A percentile compares a stretch with the other conserved stretches of the same genome.
These are phyloP conservation scores for Dioscorea cayenensis DNA, from an alignment of 116 monocot genomes.

Conservation along the genomic window DNA sequence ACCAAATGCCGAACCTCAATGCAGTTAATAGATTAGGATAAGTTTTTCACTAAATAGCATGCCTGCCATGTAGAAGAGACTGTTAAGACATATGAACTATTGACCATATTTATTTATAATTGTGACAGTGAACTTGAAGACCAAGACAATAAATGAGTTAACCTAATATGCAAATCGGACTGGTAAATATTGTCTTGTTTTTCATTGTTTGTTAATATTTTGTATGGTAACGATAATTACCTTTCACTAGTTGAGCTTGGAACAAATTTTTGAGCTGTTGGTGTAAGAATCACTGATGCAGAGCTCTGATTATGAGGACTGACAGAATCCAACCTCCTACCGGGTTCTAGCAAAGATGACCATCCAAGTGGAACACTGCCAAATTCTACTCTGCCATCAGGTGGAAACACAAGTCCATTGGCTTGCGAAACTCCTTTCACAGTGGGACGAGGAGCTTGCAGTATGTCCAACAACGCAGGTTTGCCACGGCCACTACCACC, in stretches of 20 bases:
- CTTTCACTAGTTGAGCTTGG: slow-evolving; percentile 24
- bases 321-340: slow-evolving; percentile 17
- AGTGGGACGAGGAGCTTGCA: slow-evolving; percentile 8
- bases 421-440: slow-evolving; percentile 16
- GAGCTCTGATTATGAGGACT: slow-evolving; percentile 13
- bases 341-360: slow-evolving; percentile 12
- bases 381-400: slow-evolving; percentile 38
- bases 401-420: slow-evolving; percentile 12
- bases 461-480: slow-evolving; percentile 10
- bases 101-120: no score
- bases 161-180: no score
- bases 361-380: slow-evolving; percentile 29
- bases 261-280: slow-evolving; percentile 12
- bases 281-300: slow-evolving; percentile 7
- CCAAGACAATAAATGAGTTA: no score
- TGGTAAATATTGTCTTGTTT: no score
- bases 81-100: no score
- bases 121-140: no score
- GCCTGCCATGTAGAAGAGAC: neutral
- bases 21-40: neutral
- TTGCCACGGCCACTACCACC: slow-evolving; percentile 27
- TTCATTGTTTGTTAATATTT: no score
- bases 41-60: neutral
- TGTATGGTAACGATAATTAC: slow-evolving; percentile 15
- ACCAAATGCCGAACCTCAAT: neutral